Evolutionary conservation across 2,329 filamentous ascomycete genomes (phyloP).

Genomic region (Exophiala spinifera): DNA sequence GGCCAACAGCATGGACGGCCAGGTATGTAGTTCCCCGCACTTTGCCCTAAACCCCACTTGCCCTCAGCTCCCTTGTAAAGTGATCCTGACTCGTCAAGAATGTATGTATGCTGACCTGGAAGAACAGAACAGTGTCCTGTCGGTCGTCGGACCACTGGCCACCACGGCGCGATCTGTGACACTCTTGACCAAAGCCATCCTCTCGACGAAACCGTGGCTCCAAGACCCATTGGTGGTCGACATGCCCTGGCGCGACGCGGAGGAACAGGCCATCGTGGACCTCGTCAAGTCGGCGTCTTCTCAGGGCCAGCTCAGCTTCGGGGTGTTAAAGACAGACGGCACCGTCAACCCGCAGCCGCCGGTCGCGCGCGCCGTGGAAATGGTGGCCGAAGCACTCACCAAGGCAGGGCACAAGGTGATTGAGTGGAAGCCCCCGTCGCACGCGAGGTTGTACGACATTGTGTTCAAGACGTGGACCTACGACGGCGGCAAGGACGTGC

Average conservation of each 20-base stretch:
- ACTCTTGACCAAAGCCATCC: slow-evolving; percentile 55
- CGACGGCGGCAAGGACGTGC: slow-evolving; percentile 53
- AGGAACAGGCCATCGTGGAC: slow-evolving; percentile 37
- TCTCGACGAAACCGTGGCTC: slow-evolving; percentile 62
- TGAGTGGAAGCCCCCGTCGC: slow-evolving; percentile 56
- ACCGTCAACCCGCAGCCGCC: slow-evolving; percentile 55
- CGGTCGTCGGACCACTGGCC: slow-evolving; percentile 62
- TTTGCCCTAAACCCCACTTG: no score
- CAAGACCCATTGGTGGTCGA: slow-evolving; percentile 64
- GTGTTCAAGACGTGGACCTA: slow-evolving; percentile 43
- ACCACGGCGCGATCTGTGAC: slow-evolving; percentile 54
- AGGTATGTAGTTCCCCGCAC: slow-evolving; percentile 35
- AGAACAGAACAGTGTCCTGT: slow-evolving; percentile 52
- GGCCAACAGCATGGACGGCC: slow-evolving; percentile 63
- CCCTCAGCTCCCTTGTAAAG: no score
- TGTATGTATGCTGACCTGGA: no score
- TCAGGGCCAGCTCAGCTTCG: slow-evolving; percentile 50
- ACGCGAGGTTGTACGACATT: slow-evolving; percentile 39
- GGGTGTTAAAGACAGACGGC: slow-evolving; percentile 53
- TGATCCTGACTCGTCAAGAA: no score
- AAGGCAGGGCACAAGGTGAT: slow-evolving; percentile 57
- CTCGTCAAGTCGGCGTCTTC: slow-evolving; percentile 37
- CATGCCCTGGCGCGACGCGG: slow-evolving; percentile 60
- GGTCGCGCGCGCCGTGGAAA: slow-evolving; percentile 52
- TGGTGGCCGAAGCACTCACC: slow-evolving; percentile 49